Percentiles rank a stretch among this genome's conserved stretches.
Evolutionary conservation across 2,329 filamentous ascomycete genomes (phyloP).

Genomic region (Fusarium denticulatum): DNA sequence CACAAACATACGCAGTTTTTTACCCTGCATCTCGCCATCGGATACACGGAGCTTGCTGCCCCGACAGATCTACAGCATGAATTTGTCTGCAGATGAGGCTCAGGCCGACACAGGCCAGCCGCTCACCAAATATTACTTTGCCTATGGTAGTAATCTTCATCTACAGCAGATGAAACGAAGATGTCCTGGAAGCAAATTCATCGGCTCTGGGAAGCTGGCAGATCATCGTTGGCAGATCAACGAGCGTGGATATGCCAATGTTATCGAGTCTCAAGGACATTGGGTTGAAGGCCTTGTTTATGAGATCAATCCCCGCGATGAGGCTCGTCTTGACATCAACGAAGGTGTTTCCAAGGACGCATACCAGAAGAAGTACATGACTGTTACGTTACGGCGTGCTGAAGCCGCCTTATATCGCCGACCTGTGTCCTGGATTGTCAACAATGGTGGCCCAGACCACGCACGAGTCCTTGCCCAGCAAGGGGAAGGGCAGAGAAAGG

Average conservation of each 20-base stretch:
- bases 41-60: slow-evolving; percentile 38
- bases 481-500: slow-evolving; percentile 23
- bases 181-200: slow-evolving; percentile 54
- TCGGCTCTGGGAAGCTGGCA: slow-evolving; percentile 52
- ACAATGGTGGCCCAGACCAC: slow-evolving; percentile 47
- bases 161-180: slow-evolving; percentile 56
- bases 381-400: slow-evolving; percentile 48
- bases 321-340: slow-evolving; percentile 52
- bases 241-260: slow-evolving; percentile 58
- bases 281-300: slow-evolving; percentile 56
- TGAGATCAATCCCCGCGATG: slow-evolving; percentile 50
- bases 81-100: slow-evolving; percentile 28
- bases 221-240: slow-evolving; percentile 59
- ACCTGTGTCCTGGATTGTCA: slow-evolving; percentile 51
- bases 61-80: slow-evolving; percentile 40
- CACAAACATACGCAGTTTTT: background rate
- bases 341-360: slow-evolving; percentile 54
- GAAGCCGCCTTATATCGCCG: slow-evolving; percentile 49
- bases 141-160: slow-evolving; percentile 59
- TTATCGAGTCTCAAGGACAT: slow-evolving; percentile 47
- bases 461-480: slow-evolving; percentile 39
- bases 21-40: slow-evolving; percentile 20
- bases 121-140: slow-evolving; percentile 54
- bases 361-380: slow-evolving; percentile 50
- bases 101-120: slow-evolving; percentile 32